Conservation (phyloP, 179 eudicot genomes). For the Silene vulgaris region DNA sequence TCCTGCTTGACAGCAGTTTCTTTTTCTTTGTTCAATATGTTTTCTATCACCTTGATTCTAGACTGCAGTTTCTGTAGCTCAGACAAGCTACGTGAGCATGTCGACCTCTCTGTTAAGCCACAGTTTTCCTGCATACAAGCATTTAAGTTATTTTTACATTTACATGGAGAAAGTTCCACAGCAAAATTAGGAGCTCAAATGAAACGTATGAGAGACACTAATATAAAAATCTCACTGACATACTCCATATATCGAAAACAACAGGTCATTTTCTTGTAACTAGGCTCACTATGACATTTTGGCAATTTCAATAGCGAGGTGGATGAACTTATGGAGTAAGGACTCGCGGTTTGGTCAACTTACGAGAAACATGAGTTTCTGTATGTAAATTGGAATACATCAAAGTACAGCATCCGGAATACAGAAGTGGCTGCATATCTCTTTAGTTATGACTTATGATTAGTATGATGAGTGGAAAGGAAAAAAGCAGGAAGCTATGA, state of each 20-base stretch:
- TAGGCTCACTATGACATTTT: too few species aligned
- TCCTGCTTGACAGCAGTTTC: constrained; percentile 31
- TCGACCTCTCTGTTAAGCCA: constrained; percentile 22
- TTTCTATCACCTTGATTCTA: constrained; percentile 62
- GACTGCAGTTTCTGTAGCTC: constrained; percentile 57
- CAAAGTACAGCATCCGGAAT: neutral
- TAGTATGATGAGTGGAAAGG: too few species aligned
- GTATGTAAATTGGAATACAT: neutral
- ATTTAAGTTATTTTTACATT: neutral
- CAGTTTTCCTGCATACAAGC: constrained; percentile 12
- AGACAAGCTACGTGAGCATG: constrained; percentile 29
- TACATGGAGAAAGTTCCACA: neutral
- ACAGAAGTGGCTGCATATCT: neutral
- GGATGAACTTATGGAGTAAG: too few species aligned
- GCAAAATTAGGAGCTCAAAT: neutral
- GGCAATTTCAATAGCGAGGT: too few species aligned
- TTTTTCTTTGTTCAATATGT: constrained; percentile 42
- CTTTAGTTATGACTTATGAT: too few species aligned
- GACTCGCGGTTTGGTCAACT: too few species aligned
- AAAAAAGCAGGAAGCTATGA: too few species aligned
- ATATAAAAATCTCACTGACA: neutral
- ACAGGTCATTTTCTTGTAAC: neutral
- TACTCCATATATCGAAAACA: neutral
- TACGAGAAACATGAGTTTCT: neutral
- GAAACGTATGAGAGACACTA: neutral